Base-by-base conservation (phyloP, 2,329 filamentous ascomycete genomes). In the Colletotrichum cuscutae region DNA sequence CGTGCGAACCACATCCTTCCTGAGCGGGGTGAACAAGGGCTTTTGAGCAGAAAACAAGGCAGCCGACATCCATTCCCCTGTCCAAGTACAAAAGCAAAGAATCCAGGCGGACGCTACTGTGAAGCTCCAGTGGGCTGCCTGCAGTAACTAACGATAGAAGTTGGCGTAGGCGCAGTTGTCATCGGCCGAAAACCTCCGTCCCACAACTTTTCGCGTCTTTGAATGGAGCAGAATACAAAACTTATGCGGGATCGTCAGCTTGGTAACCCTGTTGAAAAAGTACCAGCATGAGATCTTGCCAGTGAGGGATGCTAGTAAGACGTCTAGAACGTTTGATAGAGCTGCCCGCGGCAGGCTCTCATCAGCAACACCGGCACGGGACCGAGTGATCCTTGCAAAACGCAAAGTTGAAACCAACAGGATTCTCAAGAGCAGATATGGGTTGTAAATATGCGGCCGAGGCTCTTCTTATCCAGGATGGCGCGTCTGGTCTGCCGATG, bases 401-500 rank as follows among this genome's bases (percentile, higher is more conserved):
- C 60, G 71, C 71, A 49, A 73, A 73, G 37, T 68, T 59, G 42
- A 72, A 73, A n/a, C 71, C 71, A 9, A 42, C 46, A 7, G 57
- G 61, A 37, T 35, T 63, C 12, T 57, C 59, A 24, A 28, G 28
- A 9, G 54, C 49, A 37, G 9, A 59, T 7, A 56, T 12, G 59
- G 9, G 19, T 11, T 73, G 56, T 12, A 54, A 11, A 24, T 73
- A 73, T 30, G 49, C 59, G 24, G 71, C 71, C 35, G 67, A 46
- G 30, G 52, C 19, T 54, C 26, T 62, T 32, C 49, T 72, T 4
- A 57, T 30, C 71, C 68, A 71, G 13, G 30, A 42, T 22, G 54
- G 54, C 26, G 15, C 5, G 19, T 65, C 28, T 15, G 26, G 24
- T 4, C 32, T 62, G 57, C 37, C 24, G 28, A 15, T 4, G 22